Conservation (phyloP, 192 early-diverging fungal species). For the Backusella circina region DNA sequence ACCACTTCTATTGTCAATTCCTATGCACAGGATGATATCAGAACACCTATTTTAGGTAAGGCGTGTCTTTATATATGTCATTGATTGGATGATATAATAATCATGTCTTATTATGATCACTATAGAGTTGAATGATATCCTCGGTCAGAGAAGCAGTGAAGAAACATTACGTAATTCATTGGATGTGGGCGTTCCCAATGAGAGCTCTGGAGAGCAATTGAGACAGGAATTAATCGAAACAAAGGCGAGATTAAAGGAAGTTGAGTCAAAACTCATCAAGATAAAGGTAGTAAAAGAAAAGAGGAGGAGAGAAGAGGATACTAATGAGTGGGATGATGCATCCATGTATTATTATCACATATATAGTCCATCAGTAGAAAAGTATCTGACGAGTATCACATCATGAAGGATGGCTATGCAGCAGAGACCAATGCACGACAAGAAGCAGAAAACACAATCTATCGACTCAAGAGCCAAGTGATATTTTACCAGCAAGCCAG, state of each 20-base stretch:
- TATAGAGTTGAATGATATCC: slow-evolving; percentile 19
- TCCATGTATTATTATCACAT: background rate
- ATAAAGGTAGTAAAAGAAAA: slow-evolving; percentile 28
- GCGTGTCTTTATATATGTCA: background rate
- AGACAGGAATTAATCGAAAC: slow-evolving; percentile 19
- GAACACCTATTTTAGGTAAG: slow-evolving; percentile 11
- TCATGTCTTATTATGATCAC: background rate
- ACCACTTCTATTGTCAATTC: slow-evolving; percentile 26
- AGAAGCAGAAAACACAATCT: slow-evolving; percentile 24
- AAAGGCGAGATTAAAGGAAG: slow-evolving; percentile 18
- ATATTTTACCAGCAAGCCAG: slow-evolving; percentile 20
- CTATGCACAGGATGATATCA: slow-evolving; percentile 9
- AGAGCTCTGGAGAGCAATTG: background rate
- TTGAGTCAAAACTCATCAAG: slow-evolving; percentile 22
- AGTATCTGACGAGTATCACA: slow-evolving; percentile 36
- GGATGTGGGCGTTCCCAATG: background rate
- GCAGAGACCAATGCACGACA: slow-evolving; percentile 27
- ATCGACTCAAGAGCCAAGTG: slow-evolving; percentile 25
- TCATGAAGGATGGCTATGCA: slow-evolving; percentile 41
- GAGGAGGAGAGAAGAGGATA: background rate
- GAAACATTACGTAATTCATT: slow-evolving; percentile 9
- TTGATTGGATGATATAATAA: background rate
- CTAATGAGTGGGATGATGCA: background rate
- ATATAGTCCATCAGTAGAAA: slow-evolving; percentile 35
- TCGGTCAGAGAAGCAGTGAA: slow-evolving; percentile 6